A percentile compares a stretch with the other conserved stretches of the same genome.
These are phyloP conservation scores for Myriosclerotinia duriaeana DNA, from an alignment of 2,329 filamentous ascomycete species.

Conservation along the genomic window DNA sequence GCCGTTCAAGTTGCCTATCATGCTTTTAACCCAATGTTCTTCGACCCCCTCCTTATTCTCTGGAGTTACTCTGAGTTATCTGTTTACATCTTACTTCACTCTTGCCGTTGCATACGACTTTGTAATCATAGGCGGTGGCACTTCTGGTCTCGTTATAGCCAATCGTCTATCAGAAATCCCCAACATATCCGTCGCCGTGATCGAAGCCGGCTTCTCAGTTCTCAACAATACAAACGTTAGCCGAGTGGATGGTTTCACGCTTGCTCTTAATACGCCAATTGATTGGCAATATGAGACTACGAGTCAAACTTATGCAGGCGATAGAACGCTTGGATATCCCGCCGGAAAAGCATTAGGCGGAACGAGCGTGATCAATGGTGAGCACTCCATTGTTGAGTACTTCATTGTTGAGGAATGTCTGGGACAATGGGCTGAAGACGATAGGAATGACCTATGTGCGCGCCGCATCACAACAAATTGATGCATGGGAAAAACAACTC, in stretches of 20 bases:
- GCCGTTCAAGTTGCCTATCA: neutral
- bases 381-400: constrained; percentile 37
- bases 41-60: neutral
- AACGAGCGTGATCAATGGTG: constrained; percentile 36
- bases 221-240: constrained; percentile 29
- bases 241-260: constrained; percentile 26
- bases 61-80: neutral
- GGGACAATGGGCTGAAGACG: constrained; percentile 37
- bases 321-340: constrained; percentile 20
- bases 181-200: constrained; percentile 29
- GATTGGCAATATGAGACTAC: constrained; percentile 31
- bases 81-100: constrained; percentile 3
- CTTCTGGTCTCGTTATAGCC: constrained; percentile 31
- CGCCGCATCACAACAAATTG: constrained; percentile 40
- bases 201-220: constrained; percentile 31
- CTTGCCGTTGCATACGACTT: constrained; percentile 24
- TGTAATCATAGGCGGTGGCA: constrained; percentile 31
- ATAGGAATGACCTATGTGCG: constrained; percentile 36
- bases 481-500: constrained; percentile 44
- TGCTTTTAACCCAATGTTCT: neutral
- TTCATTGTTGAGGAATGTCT: constrained; percentile 30
- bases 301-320: constrained; percentile 25
- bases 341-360: constrained; percentile 30
- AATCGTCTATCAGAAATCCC: constrained; percentile 30
- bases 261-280: constrained; percentile 26